These are phyloP conservation scores for Plasmodium fragile DNA, from an alignment of 169 alveolate species.

Conservation along the genomic window DNA sequence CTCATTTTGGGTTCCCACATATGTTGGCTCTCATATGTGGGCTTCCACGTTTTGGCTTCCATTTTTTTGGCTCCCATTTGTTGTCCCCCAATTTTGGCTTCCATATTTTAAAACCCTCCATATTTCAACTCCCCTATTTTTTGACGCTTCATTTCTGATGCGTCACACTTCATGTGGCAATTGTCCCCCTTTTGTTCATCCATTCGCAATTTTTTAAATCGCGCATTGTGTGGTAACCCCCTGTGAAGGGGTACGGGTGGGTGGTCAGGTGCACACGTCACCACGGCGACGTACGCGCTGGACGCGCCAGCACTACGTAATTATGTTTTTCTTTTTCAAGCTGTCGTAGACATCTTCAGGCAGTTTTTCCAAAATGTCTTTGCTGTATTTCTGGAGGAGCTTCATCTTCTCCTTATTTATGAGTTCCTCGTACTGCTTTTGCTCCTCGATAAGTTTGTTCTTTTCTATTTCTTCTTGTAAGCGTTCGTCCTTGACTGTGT, in stretches of 20 bases:
- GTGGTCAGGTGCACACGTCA: neutral
- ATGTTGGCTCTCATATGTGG: neutral
- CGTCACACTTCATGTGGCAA: neutral
- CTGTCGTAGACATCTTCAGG: constrained; percentile 59
- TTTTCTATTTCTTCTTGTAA: constrained; percentile 49
- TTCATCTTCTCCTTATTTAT: constrained; percentile 55
- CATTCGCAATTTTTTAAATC: neutral
- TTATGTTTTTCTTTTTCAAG: constrained; percentile 27
- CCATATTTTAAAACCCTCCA: neutral
- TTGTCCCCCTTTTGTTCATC: neutral
- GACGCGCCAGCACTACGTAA: constrained; percentile 9
- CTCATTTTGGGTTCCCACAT: neutral
- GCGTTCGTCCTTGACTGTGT: constrained; percentile 56
- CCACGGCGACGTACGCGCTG: neutral
- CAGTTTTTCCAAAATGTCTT: constrained; percentile 29
- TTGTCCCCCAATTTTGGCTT: neutral
- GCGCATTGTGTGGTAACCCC: neutral
- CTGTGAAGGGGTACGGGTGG: neutral
- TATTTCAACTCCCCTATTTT: neutral
- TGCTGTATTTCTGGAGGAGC: constrained; percentile 46
- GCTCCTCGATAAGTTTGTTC: constrained; percentile 55
- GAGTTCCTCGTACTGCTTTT: constrained; percentile 40
- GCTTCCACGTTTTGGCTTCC: neutral
- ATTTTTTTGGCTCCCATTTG: neutral
- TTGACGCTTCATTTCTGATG: neutral